phyloP scores from a whole-genome alignment of 371 early-diverging fungal species.

The Mortierella sp. region DNA sequence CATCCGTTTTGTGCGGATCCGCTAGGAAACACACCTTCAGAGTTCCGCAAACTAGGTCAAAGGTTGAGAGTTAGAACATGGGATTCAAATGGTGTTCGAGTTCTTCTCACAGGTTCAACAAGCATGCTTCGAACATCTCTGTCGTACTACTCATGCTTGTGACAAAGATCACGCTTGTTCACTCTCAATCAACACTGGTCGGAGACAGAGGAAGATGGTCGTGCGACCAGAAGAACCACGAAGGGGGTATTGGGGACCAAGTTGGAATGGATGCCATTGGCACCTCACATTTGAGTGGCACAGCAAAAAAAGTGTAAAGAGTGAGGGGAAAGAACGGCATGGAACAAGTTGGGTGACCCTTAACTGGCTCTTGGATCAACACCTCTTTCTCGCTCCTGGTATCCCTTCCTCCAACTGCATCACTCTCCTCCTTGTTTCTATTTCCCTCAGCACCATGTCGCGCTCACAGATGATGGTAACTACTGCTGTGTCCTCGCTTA shows the following conservation, averaged over 20 bases:
- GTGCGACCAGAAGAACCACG: constrained; percentile 63
- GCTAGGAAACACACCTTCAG: no score
- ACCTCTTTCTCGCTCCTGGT: constrained; percentile 13
- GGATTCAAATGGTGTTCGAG: no score
- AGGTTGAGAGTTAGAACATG: no score
- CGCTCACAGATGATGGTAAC: constrained; percentile 55
- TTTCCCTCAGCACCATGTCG: constrained; percentile 32
- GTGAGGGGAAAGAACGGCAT: constrained; percentile 11
- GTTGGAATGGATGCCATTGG: constrained; percentile 77
- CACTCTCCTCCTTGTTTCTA: not conserved
- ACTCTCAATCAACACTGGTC: constrained; percentile 70
- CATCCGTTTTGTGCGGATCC: no score
- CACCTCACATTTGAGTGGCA: constrained; percentile 62
- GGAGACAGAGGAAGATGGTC: constrained; percentile 35
- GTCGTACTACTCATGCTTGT: constrained; percentile 80
- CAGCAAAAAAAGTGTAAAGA: constrained; percentile 2
- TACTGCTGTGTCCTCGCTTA: not conserved
- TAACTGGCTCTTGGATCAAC: constrained; percentile 21
- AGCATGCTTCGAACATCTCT: no score
- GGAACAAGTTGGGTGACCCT: constrained; percentile 21
- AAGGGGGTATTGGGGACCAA: constrained; percentile 70
- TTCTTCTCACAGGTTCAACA: no score
- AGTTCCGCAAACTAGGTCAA: no score
- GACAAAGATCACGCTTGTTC: constrained; percentile 89
- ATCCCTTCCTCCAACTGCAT: constrained; percentile 7